Conservation (phyloP, 192 early-diverging fungal genomes). For the Rhizoclosmatium sp. region DNA sequence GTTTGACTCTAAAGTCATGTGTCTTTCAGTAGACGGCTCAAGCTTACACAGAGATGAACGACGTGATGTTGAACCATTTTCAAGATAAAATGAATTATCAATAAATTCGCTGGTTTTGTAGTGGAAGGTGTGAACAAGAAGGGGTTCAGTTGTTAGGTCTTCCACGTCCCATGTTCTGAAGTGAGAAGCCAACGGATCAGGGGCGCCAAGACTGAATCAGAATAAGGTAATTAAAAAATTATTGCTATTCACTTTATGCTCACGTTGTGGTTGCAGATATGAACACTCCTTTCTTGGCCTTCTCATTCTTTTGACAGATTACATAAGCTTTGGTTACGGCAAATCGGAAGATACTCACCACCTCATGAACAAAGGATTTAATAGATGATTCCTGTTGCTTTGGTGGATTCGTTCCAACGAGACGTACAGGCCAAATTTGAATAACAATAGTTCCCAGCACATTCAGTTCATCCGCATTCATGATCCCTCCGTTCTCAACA, state of each 20-base stretch:
- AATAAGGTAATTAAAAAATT: too few species aligned
- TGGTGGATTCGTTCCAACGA: too few species aligned
- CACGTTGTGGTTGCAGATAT: neutral
- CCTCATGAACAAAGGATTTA: too few species aligned
- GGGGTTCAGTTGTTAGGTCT: neutral
- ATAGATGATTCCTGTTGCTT: too few species aligned
- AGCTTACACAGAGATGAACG: too few species aligned
- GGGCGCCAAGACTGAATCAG: too few species aligned
- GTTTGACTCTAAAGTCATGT: too few species aligned
- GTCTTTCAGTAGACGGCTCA: too few species aligned
- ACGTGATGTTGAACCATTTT: neutral
- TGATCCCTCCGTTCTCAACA: neutral
- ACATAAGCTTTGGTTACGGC: too few species aligned
- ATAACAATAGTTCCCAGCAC: neutral
- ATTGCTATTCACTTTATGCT: too few species aligned
- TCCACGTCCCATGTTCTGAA: neutral
- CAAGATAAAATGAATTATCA: neutral
- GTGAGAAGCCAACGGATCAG: too few species aligned
- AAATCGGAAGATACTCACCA: too few species aligned
- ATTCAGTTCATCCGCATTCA: neutral
- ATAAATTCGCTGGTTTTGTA: constrained; percentile 8
- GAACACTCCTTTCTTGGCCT: constrained; percentile 8
- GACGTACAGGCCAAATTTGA: neutral
- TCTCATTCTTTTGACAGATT: neutral
- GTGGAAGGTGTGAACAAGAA: neutral